Conservation (phyloP, 441 rosid species). For the Arabidopsis hybrid region DNA sequence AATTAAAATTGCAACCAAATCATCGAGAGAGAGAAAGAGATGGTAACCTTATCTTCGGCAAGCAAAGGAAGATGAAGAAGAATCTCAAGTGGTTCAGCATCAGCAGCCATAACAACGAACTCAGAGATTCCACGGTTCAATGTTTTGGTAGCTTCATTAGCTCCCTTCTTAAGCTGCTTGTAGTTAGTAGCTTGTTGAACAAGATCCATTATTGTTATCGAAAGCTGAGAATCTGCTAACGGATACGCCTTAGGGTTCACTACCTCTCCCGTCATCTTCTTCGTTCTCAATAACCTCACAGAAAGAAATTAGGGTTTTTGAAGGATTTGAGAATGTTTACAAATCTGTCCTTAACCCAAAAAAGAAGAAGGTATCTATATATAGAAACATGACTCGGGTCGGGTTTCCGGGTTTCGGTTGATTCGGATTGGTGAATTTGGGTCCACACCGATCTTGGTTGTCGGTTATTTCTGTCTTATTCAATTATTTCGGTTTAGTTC, state of each 20-base stretch:
- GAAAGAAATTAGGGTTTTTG: background rate
- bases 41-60: conserved; percentile 85
- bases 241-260: conserved; percentile 96
- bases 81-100: conserved; percentile 89
- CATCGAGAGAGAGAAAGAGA: background rate
- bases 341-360: background rate
- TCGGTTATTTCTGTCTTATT: background rate
- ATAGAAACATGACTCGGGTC: background rate
- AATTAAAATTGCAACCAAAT: background rate
- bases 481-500: background rate
- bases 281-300: background rate
- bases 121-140: conserved; percentile 92
- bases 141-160: conserved; percentile 94
- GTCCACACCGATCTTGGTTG: background rate
- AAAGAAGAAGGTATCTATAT: background rate
- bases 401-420: background rate
- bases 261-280: conserved; percentile 55
- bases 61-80: conserved; percentile 87
- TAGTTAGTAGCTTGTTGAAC: conserved; percentile 90
- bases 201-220: conserved; percentile 75
- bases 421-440: background rate
- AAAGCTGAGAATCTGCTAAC: conserved; percentile 75
- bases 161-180: conserved; percentile 95
- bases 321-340: background rate
- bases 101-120: conserved; percentile 95